Evolutionary conservation across 202 grass and related monocot species (phyloP).

Genomic region (Alloteropsis angusta): DNA sequence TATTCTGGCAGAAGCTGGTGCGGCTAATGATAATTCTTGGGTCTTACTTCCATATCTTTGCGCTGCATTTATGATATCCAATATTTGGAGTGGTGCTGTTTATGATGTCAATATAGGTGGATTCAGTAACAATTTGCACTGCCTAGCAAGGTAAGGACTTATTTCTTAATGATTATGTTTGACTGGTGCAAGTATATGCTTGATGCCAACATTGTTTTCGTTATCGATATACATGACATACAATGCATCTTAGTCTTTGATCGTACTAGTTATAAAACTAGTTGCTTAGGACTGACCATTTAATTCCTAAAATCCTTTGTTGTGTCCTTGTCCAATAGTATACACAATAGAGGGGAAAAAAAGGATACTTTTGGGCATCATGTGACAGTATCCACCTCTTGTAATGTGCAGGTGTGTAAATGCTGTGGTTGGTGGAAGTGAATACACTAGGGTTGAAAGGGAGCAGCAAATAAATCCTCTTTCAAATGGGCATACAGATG

Average conservation of each 20-base stretch:
- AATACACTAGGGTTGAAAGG: conserved; percentile 76
- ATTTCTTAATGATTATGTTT: background rate
- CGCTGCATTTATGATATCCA: conserved; percentile 89
- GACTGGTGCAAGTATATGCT: background rate
- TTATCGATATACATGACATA: background rate
- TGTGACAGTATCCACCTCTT: background rate
- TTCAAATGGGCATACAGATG: conserved; percentile 69
- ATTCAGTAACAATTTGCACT: conserved; percentile 89
- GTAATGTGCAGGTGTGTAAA: conserved; percentile 56
- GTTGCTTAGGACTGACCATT: background rate
- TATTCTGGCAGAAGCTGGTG: conserved; percentile 59
- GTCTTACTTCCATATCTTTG: conserved; percentile 89
- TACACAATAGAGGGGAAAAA: background rate
- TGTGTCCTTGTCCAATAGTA: background rate
- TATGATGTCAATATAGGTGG: conserved; percentile 78
- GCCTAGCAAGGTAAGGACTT: conserved; percentile 71
- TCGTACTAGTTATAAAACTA: background rate
- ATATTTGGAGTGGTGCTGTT: conserved; percentile 58
- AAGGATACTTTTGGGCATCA: background rate
- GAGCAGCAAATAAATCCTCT: conserved; percentile 67
- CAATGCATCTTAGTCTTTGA: background rate
- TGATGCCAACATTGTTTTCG: conserved; percentile 16
- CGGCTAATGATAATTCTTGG: conserved; percentile 87
- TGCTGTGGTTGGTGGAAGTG: conserved; percentile 79
- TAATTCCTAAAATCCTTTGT: conserved; percentile 20